A percentile compares a stretch with the other conserved stretches of the same genome.
These are phyloP conservation scores for Sporothrix brunneoviolacea DNA, from an alignment of 2,329 filamentous ascomycete genomes.

Conservation along the genomic window DNA sequence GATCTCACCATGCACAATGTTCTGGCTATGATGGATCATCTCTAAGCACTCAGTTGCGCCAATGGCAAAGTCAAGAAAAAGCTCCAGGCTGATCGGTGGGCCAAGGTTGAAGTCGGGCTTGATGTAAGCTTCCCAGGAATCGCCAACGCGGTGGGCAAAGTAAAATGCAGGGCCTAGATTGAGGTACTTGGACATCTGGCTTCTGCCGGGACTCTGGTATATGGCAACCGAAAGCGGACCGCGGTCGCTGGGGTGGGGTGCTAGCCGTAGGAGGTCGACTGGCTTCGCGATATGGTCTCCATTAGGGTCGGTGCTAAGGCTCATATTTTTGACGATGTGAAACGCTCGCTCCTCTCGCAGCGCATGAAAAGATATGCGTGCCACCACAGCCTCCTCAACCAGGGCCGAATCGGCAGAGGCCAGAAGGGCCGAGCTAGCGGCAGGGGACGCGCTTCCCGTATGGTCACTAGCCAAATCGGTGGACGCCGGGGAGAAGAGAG, in stretches of 20 bases:
- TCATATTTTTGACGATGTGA: constrained; percentile 70
- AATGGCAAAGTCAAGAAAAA: constrained; percentile 86
- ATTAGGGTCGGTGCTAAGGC: constrained; percentile 62
- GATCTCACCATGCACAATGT: constrained; percentile 84
- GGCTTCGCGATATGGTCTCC: constrained; percentile 73
- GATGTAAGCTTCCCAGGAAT: constrained; percentile 40
- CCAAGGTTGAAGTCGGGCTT: constrained; percentile 39
- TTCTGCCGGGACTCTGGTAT: constrained; percentile 70
- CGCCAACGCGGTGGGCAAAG: constrained; percentile 45
- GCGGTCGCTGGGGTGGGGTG: constrained; percentile 61
- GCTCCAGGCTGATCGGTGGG: constrained; percentile 60
- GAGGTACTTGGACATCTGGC: constrained; percentile 63
- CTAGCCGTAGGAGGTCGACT: constrained; percentile 69
- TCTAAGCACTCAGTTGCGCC: constrained; percentile 81
- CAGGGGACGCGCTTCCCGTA: constrained; percentile 29
- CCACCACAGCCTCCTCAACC: constrained; percentile 63
- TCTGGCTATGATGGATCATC: constrained; percentile 81
- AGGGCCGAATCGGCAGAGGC: constrained; percentile 43
- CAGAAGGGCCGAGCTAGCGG: constrained; percentile 24
- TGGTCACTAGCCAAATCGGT: constrained; percentile 36
- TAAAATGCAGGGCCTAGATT: constrained; percentile 74
- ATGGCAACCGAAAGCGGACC: constrained; percentile 70
- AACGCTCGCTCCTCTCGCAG: constrained; percentile 82
- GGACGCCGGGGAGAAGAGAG: constrained; percentile 25
- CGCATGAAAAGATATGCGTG: constrained; percentile 74